Evolutionary conservation across 2,329 filamentous ascomycete genomes (phyloP).

Genomic region (Exophiala alcalophila): DNA sequence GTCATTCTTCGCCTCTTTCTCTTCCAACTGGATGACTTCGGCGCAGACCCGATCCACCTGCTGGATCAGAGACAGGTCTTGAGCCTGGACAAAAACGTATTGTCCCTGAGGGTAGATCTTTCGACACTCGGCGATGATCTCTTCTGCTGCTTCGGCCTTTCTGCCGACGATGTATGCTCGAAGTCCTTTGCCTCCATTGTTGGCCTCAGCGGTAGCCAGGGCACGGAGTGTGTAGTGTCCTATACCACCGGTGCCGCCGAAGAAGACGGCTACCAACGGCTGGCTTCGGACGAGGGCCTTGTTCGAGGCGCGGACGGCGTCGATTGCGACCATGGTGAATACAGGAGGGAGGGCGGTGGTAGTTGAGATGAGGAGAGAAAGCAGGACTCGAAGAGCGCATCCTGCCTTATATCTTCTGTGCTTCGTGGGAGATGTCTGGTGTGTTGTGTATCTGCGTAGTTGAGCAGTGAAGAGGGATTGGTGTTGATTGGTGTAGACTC

Average conservation of each 20-base stretch:
- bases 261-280: slow-evolving; percentile 65
- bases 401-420: too few species aligned
- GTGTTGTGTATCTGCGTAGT: too few species aligned
- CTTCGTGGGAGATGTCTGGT: too few species aligned
- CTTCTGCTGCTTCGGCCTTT: slow-evolving; percentile 31
- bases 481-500: too few species aligned
- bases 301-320: slow-evolving; percentile 1
- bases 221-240: slow-evolving; percentile 20
- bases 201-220: slow-evolving; percentile 13
- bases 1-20: neutral
- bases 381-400: too few species aligned
- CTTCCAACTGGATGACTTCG: slow-evolving; percentile 33
- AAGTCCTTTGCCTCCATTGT: slow-evolving; percentile 25
- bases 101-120: slow-evolving; percentile 33
- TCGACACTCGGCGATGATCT: slow-evolving; percentile 33
- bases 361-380: neutral
- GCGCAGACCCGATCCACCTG: slow-evolving; percentile 37
- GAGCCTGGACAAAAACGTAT: slow-evolving; percentile 36
- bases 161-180: slow-evolving; percentile 37
- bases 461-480: too few species aligned
- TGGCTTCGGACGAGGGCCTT: slow-evolving; percentile 29
- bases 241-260: slow-evolving; percentile 56
- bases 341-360: too few species aligned
- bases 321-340: slow-evolving; percentile 9
- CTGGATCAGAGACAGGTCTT: slow-evolving; percentile 35